Evolutionary conservation across 805 yeast genomes (phyloP), one percentile per base, ranked within the genome.

Genomic region (Saccharomycopsis lassenensis): DNA sequence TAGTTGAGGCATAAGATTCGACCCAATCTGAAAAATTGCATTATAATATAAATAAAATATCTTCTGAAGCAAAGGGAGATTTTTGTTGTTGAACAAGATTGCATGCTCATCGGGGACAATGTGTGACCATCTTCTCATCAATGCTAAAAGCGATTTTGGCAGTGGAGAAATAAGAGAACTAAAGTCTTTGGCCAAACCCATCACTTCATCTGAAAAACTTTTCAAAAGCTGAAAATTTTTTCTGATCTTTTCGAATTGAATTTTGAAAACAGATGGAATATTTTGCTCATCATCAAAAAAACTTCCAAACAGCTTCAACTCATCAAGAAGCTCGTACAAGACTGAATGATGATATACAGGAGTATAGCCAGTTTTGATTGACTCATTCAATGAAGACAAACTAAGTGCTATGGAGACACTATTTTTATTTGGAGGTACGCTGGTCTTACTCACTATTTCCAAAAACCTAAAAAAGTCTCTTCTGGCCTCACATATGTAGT

Each of bases 311-410:
- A 12, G 35, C 8, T 29, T 21, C 23, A 35, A 15, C 15, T 38
- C 40, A 12, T 38, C 35, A 4, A 18, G 16, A 14, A 38, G 23
- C 12, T 38, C 42, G 5, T 14, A 5, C 5, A 38, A 26, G 7
- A 20, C 15, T 5, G 31, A 6, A 19, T 29, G 4, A 22, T 27
- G 20, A 28, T 38, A 35, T 10, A 20, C 14, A 19, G 42, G 33
- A 14, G 35, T 21, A 27, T 24, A 35, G 6, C 12, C 24, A 7
- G 35, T 22, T 22, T 38, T 38, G 31, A 38, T 34, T n/a, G 35
- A 17, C 12, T 38, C 42, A 15, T 29, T 11, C 14, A 26, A 24
- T 15, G 39, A 27, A 6, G 35, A 19, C 12, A 36, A 26, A 17
- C 8, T 32, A 18, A 30, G 15, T 21, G 20, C 24, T 31, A 11